Conservation (phyloP, 257 asterid genomes). For the Penstemon davidsonii region DNA sequence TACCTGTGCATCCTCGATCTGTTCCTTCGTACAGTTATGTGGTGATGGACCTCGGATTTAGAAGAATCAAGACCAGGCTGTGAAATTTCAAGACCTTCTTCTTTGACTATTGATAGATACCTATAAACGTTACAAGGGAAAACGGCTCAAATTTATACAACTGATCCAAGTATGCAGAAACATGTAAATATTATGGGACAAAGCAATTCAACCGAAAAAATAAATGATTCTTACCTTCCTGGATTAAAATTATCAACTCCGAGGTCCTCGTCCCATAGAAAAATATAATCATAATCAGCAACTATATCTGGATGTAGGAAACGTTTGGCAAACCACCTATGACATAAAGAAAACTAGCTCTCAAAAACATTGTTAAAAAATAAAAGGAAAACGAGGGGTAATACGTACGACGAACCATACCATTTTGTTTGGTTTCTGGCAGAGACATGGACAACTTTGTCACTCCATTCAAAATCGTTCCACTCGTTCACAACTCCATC, state of each 20-base stretch:
- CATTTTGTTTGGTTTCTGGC: constrained; percentile 83
- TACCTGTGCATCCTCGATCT: constrained; percentile 81
- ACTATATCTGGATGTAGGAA: constrained; percentile 90
- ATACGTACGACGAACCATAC: constrained; percentile 29
- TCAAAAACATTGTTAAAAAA: not conserved
- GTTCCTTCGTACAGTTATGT: constrained; percentile 56
- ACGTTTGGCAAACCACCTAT: constrained; percentile 96
- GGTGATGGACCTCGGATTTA: constrained; percentile 72
- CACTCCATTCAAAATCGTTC: constrained; percentile 63
- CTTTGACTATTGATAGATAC: constrained; percentile 61
- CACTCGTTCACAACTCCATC: constrained; percentile 77
- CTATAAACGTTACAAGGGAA: constrained; percentile 32
- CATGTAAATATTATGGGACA: no score
- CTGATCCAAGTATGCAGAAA: no score
- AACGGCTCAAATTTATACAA: no score
- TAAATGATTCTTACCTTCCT: constrained; percentile 41
- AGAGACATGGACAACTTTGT: constrained; percentile 65
- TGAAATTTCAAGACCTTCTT: constrained; percentile 83
- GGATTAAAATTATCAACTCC: constrained; percentile 80
- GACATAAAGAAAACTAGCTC: constrained; percentile 10
- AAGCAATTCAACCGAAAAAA: no score
- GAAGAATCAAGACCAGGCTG: constrained; percentile 73
- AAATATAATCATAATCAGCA: constrained; percentile 68
- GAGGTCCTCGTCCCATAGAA: constrained; percentile 68
- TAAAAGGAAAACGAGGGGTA: not conserved